A percentile compares a stretch with the other conserved stretches of the same genome.
Evolutionary conservation across 441 rosid species (phyloP).

Genomic region (Adansonia grandidieri): DNA sequence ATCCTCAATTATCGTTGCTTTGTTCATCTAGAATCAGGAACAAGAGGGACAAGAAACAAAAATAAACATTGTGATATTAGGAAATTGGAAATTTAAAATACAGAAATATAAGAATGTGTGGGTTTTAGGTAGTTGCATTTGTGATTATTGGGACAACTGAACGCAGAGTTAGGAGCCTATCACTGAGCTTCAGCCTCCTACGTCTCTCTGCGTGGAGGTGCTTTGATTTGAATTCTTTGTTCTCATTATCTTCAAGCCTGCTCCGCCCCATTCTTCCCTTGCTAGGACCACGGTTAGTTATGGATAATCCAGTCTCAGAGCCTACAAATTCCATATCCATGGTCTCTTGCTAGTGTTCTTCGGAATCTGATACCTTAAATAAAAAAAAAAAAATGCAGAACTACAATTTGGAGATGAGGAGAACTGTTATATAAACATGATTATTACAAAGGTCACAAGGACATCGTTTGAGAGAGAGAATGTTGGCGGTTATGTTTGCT

Average conservation of each 20-base stretch:
- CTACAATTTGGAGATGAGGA: neutral
- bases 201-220: constrained; percentile 81
- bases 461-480: constrained; percentile 16
- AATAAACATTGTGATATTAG: neutral
- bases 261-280: constrained; percentile 38
- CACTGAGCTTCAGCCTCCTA: constrained; percentile 74
- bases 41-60: neutral
- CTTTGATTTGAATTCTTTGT: constrained; percentile 55
- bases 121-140: constrained; percentile 45
- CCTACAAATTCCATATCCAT: constrained; percentile 32
- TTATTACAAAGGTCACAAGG: constrained; percentile 15
- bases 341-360: neutral
- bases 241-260: constrained; percentile 39
- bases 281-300: constrained; percentile 14
- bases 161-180: constrained; percentile 68
- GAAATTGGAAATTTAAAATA: neutral
- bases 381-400: too few relatives aligned
- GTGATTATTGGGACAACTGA: constrained; percentile 82
- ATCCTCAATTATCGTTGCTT: constrained; percentile 77
- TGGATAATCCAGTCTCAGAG: constrained; percentile 28
- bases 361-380: too few relatives aligned
- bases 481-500: constrained; percentile 14
- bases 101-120: neutral
- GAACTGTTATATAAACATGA: neutral
- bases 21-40: constrained; percentile 60